phyloP scores from a whole-genome alignment of 2,329 filamentous ascomycete species.

The Alternaria incomplexa region DNA sequence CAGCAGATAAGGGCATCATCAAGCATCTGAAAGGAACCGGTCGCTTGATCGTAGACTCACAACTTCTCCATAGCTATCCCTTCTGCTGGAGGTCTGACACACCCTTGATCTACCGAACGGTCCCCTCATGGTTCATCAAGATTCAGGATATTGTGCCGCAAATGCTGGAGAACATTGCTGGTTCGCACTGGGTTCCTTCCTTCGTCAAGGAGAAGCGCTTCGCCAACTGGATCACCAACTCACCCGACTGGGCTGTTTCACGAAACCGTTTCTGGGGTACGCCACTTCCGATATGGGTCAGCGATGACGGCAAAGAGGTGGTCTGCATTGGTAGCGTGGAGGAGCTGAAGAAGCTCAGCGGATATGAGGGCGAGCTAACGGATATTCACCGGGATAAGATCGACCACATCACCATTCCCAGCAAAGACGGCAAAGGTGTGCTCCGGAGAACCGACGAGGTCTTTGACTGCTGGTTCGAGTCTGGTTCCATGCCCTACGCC shows the following conservation, averaged over 20 bases:
- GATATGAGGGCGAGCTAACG: conserved; percentile 80
- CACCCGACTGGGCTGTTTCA: conserved; percentile 94
- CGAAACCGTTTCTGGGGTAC: conserved; percentile 96
- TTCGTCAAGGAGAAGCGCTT: conserved; percentile 93
- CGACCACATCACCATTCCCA: conserved; percentile 92
- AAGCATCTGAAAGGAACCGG: conserved; percentile 81
- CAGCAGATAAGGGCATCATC: conserved; percentile 90
- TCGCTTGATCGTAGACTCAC: conserved; percentile 81
- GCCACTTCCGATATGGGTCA: conserved; percentile 89
- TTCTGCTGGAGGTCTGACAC: conserved; percentile 97
- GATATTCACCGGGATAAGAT: conserved; percentile 94
- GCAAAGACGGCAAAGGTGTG: conserved; percentile 83
- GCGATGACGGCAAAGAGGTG: conserved; percentile 84
- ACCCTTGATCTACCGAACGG: conserved; percentile 88
- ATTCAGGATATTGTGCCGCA: conserved; percentile 82
- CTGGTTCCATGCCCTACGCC: conserved; percentile 93
- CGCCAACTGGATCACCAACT: conserved; percentile 87
- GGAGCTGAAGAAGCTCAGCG: conserved; percentile 84
- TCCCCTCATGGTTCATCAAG: conserved; percentile 94
- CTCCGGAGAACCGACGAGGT: conserved; percentile 84
- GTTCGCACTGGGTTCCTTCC: conserved; percentile 88
- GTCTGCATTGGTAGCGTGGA: conserved; percentile 85
- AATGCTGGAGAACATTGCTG: conserved; percentile 89
- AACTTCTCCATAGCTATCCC: conserved; percentile 89
- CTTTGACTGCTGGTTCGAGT: conserved; percentile 98